Percentiles rank a stretch among this genome's conserved stretches.
Evolutionary conservation across 73 alveolate genomes (phyloP).

Genomic region (Symbiodinium pilosum): DNA sequence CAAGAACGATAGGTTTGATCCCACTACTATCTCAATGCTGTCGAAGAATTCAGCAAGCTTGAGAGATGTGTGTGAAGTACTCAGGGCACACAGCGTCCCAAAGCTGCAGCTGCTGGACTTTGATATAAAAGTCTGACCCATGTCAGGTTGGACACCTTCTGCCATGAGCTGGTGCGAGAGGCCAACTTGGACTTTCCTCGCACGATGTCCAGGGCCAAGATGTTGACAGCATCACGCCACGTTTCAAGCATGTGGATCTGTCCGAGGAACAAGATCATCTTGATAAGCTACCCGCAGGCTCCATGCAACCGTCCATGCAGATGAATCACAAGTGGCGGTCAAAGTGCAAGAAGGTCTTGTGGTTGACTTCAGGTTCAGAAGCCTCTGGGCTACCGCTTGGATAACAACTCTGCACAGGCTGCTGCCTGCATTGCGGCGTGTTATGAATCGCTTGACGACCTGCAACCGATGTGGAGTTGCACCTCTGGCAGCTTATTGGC

Average conservation of each 20-base stretch:
- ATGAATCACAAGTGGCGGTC: too few relatives aligned
- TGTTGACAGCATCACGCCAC: neutral
- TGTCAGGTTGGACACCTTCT: constrained; percentile 91
- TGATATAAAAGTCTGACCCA: too few relatives aligned
- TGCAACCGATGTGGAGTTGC: too few relatives aligned
- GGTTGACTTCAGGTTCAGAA: constrained; percentile 62
- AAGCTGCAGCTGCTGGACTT: too few relatives aligned
- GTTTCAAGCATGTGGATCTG: too few relatives aligned
- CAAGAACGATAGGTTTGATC: too few relatives aligned
- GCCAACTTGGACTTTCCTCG: constrained; percentile 98
- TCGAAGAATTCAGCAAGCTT: constrained; percentile 51
- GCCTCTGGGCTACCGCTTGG: constrained; percentile 76
- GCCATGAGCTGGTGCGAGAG: constrained; percentile 95
- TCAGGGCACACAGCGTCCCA: neutral
- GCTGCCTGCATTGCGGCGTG: neutral
- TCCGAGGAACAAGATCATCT: constrained; percentile 80
- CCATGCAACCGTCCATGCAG: neutral
- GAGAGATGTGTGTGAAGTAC: constrained; percentile 60
- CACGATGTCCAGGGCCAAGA: constrained; percentile 96
- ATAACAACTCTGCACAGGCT: neutral
- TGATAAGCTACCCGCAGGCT: constrained; percentile 62
- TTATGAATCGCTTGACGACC: too few relatives aligned
- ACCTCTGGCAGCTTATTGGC: neutral
- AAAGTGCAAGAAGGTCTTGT: too few relatives aligned
- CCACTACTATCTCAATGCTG: too few relatives aligned